These are phyloP conservation scores for Entelexis sorbosivorans DNA, from an alignment of 1,139 yeast species.

Conservation along the genomic window DNA sequence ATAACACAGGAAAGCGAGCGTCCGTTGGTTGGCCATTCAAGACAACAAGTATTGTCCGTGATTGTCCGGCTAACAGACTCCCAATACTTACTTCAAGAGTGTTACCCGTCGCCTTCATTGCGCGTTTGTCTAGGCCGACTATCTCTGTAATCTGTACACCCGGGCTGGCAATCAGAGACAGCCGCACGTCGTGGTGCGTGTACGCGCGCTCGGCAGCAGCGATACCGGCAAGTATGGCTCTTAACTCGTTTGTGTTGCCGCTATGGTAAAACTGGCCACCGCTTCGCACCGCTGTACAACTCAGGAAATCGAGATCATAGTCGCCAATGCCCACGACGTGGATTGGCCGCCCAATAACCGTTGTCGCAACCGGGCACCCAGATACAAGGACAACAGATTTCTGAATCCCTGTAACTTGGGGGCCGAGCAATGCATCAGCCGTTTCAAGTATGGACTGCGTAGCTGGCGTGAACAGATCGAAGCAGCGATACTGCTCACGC, in stretches of 20 bases:
- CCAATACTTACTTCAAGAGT: constrained; percentile 4
- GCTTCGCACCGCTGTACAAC: neutral
- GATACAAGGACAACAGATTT: constrained; percentile 6
- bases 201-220: constrained; percentile 8
- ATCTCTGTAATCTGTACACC: neutral
- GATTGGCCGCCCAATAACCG: neutral
- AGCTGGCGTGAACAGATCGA: neutral
- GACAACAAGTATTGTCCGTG: neutral
- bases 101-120: neutral
- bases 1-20: neutral
- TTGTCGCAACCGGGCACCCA: constrained; percentile 4
- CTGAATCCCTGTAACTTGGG: constrained; percentile 1
- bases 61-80: constrained; percentile 12
- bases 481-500: neutral
- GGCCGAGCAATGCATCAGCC: neutral
- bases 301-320: constrained; percentile 5
- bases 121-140: neutral
- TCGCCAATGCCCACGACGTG: constrained; percentile 12
- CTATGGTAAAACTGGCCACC: constrained; percentile 10
- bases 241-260: neutral
- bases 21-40: neutral
- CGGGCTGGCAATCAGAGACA: neutral
- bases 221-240: neutral
- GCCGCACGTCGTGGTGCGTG: constrained; percentile 4
- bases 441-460: constrained; percentile 1